Percentiles rank a stretch among this genome's conserved stretches.
phyloP scores from a whole-genome alignment of 2,329 filamentous ascomycete species.

The Trichoderma brevicompactum region DNA sequence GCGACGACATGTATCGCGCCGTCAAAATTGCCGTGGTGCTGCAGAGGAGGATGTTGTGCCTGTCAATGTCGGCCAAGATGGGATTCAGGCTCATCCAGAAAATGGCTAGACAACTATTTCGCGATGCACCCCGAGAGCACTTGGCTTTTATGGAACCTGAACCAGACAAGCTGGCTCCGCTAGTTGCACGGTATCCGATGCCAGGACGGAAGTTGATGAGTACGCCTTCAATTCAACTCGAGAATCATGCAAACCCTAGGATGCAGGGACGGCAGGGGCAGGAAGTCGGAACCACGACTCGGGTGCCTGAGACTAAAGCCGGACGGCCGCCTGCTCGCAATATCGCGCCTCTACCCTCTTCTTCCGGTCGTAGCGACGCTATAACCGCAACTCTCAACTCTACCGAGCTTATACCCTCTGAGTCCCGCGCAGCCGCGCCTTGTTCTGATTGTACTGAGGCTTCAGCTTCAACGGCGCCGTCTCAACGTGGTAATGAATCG shows the following conservation, averaged over 20 bases:
- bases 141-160: not conserved
- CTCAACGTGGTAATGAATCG: too few relatives aligned
- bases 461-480: too few relatives aligned
- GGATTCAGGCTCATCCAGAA: slow-evolving; percentile 43
- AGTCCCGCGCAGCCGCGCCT: too few relatives aligned
- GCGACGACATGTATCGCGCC: slow-evolving; percentile 45
- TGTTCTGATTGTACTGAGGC: too few relatives aligned
- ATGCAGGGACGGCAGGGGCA: too few relatives aligned
- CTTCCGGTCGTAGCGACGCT: too few relatives aligned
- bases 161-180: not conserved
- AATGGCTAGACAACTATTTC: slow-evolving; percentile 28
- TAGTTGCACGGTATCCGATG: not conserved
- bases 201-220: not conserved
- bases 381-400: too few relatives aligned
- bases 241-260: not conserved
- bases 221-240: not conserved
- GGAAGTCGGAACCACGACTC: too few relatives aligned
- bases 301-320: too few relatives aligned
- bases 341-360: too few relatives aligned
- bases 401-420: too few relatives aligned
- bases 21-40: slow-evolving; percentile 44
- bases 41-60: slow-evolving; percentile 39
- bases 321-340: too few relatives aligned
- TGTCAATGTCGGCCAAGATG: slow-evolving; percentile 43
- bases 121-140: not conserved